Evolutionary conservation across 192 early-diverging fungal species (phyloP).

Genomic region (Dimargaris cristalligena): DNA sequence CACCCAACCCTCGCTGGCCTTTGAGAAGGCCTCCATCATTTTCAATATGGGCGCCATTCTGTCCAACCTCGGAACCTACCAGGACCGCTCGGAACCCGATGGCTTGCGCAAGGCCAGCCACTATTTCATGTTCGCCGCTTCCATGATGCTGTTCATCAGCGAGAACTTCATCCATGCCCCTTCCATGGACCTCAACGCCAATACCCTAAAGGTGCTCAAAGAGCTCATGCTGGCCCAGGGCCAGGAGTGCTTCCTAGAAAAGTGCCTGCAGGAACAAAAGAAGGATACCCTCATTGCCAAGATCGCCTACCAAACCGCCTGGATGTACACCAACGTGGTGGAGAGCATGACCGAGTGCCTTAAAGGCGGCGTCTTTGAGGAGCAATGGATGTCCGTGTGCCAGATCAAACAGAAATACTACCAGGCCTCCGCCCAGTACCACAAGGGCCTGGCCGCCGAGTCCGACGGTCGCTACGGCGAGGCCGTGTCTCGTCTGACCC

Average conservation of each 20-base stretch:
- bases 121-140: slow-evolving; percentile 88
- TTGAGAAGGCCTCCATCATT: slow-evolving; percentile 89
- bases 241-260: slow-evolving; percentile 84
- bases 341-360: slow-evolving; percentile 54
- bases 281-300: slow-evolving; percentile 77
- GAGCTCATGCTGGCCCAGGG: slow-evolving; percentile 87
- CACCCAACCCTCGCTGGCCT: slow-evolving; percentile 85
- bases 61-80: slow-evolving; percentile 52
- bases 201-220: slow-evolving; percentile 68
- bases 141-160: slow-evolving; percentile 86
- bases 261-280: slow-evolving; percentile 73
- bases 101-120: slow-evolving; percentile 72
- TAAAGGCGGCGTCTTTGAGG: slow-evolving; percentile 52
- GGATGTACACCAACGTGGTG: slow-evolving; percentile 52
- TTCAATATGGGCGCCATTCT: slow-evolving; percentile 83
- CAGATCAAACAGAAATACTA: slow-evolving; percentile 88
- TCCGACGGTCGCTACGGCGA: slow-evolving; percentile 72
- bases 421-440: slow-evolving; percentile 70
- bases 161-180: slow-evolving; percentile 98
- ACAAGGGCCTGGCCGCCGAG: slow-evolving; percentile 60
- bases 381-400: slow-evolving; percentile 63
- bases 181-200: slow-evolving; percentile 74
- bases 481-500: slow-evolving; percentile 51
- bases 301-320: slow-evolving; percentile 62
- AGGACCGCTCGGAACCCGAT: slow-evolving; percentile 53